Evolutionary conservation across 192 early-diverging fungal genomes (phyloP).

Genomic region (Pilobolus umbonatus): DNA sequence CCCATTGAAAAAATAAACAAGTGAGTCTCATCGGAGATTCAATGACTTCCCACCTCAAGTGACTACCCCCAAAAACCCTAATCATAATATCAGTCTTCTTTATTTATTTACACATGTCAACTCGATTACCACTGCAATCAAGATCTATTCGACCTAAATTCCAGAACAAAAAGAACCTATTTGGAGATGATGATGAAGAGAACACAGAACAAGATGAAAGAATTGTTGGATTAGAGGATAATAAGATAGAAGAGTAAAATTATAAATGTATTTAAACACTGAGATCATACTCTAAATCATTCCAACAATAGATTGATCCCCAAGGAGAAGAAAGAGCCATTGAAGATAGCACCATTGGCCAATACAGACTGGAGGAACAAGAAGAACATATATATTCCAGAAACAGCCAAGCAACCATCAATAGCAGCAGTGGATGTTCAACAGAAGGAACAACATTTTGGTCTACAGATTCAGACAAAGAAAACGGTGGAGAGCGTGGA

Average conservation of each 20-base stretch:
- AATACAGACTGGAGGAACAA: constrained; percentile 44
- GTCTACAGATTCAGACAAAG: constrained; percentile 31
- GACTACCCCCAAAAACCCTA: too few relatives aligned
- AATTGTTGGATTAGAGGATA: constrained; percentile 44
- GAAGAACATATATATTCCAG: constrained; percentile 30
- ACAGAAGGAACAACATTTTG: constrained; percentile 16
- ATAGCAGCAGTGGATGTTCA: constrained; percentile 17
- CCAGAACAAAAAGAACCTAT: constrained; percentile 10
- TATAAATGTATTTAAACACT: not conserved
- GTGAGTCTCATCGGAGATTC: too few relatives aligned
- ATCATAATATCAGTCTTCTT: too few relatives aligned
- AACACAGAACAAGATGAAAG: constrained; percentile 30
- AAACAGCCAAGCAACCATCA: constrained; percentile 17
- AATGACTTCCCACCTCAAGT: too few relatives aligned
- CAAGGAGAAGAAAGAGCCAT: constrained; percentile 27
- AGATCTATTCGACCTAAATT: constrained; percentile 12
- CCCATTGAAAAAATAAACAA: too few relatives aligned
- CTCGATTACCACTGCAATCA: constrained; percentile 12
- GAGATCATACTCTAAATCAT: too few relatives aligned
- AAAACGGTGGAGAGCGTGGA: not conserved
- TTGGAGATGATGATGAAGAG: constrained; percentile 41
- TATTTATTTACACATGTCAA: constrained; percentile 1
- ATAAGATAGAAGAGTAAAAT: constrained; percentile 39
- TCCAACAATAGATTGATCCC: constrained; percentile 37
- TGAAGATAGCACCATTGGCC: constrained; percentile 39